Conservation (phyloP, 371 early-diverging fungal genomes). For the Coemansia sp. region DNA sequence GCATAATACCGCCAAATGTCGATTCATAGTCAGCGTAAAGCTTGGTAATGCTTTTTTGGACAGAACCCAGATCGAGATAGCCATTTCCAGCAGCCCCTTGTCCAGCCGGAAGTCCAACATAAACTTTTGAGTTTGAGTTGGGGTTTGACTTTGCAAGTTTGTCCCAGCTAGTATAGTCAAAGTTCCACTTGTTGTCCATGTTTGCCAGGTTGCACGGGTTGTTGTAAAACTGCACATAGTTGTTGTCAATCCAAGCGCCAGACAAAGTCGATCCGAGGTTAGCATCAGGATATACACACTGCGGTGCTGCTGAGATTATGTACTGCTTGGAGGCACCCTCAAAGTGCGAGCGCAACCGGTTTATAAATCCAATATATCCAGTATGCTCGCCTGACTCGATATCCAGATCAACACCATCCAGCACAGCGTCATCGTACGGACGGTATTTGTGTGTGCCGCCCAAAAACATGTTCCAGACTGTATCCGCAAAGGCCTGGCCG, state of each 20-base stretch:
- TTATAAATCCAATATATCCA: constrained; percentile 46
- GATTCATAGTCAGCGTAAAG: constrained; percentile 45
- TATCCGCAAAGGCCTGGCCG: constrained; percentile 58
- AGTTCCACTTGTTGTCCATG: constrained; percentile 58
- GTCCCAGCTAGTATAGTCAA: constrained; percentile 61
- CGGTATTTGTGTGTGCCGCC: constrained; percentile 57
- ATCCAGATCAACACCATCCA: constrained; percentile 65
- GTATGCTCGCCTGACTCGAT: constrained; percentile 61
- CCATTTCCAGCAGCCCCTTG: constrained; percentile 60
- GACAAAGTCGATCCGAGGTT: constrained; percentile 54
- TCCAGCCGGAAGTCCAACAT: constrained; percentile 61
- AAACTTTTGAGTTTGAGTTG: constrained; percentile 62
- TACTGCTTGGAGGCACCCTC: constrained; percentile 33
- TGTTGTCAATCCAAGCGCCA: constrained; percentile 54
- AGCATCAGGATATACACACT: constrained; percentile 59
- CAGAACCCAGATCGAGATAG: constrained; percentile 51
- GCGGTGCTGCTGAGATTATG: constrained; percentile 58
- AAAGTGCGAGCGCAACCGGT: constrained; percentile 54
- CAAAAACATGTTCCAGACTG: constrained; percentile 62
- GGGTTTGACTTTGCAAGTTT: constrained; percentile 57
- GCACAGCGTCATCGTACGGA: constrained; percentile 58
- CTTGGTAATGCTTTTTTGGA: constrained; percentile 53
- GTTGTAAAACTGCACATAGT: constrained; percentile 59
- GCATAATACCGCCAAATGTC: constrained; percentile 67
- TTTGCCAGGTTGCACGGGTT: constrained; percentile 50